phyloP scores from a whole-genome alignment of 2,329 filamentous ascomycete species.

The Ophiostoma piceae region DNA sequence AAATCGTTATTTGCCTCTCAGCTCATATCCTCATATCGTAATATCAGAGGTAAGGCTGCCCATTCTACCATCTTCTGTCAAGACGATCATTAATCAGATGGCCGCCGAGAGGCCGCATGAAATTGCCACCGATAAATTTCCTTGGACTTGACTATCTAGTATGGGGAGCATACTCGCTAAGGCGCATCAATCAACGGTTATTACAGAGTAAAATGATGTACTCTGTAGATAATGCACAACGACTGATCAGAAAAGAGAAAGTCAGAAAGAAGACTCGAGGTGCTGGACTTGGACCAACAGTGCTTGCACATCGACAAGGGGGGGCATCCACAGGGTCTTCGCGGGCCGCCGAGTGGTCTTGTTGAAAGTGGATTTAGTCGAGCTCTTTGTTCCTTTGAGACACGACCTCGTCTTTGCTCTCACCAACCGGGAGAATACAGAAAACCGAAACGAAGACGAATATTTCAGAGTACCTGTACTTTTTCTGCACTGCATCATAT shows the following conservation, averaged over 20 bases:
- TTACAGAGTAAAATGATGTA: neutral
- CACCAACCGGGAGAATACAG: neutral
- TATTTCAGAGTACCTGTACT: neutral
- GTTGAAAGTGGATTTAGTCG: neutral
- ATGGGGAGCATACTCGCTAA: neutral
- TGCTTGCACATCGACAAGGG: neutral
- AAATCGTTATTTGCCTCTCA: neutral
- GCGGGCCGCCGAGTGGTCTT: slow-evolving; percentile 6
- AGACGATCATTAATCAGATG: neutral
- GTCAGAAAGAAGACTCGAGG: neutral
- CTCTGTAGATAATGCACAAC: neutral
- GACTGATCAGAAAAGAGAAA: neutral
- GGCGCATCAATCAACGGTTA: neutral
- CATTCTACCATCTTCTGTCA: neutral
- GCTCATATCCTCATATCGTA: neutral
- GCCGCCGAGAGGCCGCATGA: neutral
- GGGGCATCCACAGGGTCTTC: neutral
- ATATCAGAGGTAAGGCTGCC: neutral
- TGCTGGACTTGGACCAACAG: neutral
- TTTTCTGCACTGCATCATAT: too few relatives aligned
- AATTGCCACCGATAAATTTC: neutral
- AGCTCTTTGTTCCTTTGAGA: neutral
- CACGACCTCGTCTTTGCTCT: neutral
- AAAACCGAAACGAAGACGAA: neutral
- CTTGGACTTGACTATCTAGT: neutral